These are phyloP conservation scores for Tuber calosporum DNA, from an alignment of 495 filamentous ascomycete genomes.

Conservation along the genomic window DNA sequence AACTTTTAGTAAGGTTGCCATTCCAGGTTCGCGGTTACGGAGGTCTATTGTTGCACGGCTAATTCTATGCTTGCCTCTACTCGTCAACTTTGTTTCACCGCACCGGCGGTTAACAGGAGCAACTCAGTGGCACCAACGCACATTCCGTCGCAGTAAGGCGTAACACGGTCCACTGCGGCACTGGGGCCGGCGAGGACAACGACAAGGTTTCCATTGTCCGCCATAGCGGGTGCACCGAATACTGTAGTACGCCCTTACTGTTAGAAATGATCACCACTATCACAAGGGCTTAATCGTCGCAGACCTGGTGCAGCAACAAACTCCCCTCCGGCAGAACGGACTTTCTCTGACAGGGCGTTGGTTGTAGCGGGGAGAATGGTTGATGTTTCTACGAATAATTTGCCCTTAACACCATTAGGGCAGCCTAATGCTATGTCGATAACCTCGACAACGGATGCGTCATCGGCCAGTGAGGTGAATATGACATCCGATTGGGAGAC, in stretches of 20 bases:
- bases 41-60: constrained; percentile 65
- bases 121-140: constrained; percentile 8
- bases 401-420: constrained; percentile 51
- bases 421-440: constrained; percentile 51
- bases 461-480: constrained; percentile 77
- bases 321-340: constrained; percentile 54
- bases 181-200: constrained; percentile 63
- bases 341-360: constrained; percentile 52
- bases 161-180: constrained; percentile 54
- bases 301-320: constrained; percentile 67
- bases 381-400: constrained; percentile 76
- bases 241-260: constrained; percentile 44
- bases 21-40: constrained; percentile 53
- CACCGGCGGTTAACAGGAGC: neutral
- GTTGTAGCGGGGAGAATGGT: constrained; percentile 84
- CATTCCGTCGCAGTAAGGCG: constrained; percentile 72
- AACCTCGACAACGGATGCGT: constrained; percentile 58
- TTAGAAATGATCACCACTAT: neutral
- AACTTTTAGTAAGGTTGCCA: constrained; percentile 64
- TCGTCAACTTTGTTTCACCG: neutral
- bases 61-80: constrained; percentile 43
- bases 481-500: constrained; percentile 65
- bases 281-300: neutral
- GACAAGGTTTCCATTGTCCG: constrained; percentile 61
- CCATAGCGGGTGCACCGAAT: constrained; percentile 75